Evolutionary conservation across 345 rosid species (phyloP).

Genomic region (Leavenworthia alabamica): DNA sequence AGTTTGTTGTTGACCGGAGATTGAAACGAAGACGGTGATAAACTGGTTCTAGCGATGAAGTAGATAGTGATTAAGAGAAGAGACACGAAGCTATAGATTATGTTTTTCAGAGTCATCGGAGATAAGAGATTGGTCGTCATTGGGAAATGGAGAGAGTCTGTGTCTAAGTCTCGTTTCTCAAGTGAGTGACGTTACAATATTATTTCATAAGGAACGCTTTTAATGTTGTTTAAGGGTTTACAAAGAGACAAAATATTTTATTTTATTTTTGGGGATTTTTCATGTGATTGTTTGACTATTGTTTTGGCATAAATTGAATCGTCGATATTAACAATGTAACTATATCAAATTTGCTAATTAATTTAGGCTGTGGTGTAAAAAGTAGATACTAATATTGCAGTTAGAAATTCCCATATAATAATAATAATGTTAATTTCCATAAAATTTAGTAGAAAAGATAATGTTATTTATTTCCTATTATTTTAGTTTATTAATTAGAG

Average conservation of each 20-base stretch:
- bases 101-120: constrained; percentile 9
- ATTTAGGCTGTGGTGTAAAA: neutral
- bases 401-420: neutral
- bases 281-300: constrained; percentile 3
- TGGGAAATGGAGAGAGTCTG: neutral
- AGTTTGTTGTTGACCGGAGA: neutral
- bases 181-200: constrained; percentile 7
- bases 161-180: neutral
- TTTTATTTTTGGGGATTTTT: neutral
- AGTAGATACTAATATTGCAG: neutral
- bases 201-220: neutral
- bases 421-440: neutral
- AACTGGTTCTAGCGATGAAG: constrained; percentile 37
- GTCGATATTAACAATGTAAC: constrained; percentile 4
- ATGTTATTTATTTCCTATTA: too few species aligned
- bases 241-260: constrained; percentile 10
- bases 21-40: constrained; percentile 34
- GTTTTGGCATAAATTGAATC: neutral
- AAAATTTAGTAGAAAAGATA: too few species aligned
- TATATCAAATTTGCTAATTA: neutral
- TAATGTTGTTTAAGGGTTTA: neutral
- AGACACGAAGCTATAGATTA: constrained; percentile 15
- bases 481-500: too few species aligned
- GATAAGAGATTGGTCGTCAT: constrained; percentile 13
- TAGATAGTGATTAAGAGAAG: constrained; percentile 28